Evolutionary conservation across 2,329 filamentous ascomycete genomes (phyloP).

Genomic region (Diplodia sapinea): DNA sequence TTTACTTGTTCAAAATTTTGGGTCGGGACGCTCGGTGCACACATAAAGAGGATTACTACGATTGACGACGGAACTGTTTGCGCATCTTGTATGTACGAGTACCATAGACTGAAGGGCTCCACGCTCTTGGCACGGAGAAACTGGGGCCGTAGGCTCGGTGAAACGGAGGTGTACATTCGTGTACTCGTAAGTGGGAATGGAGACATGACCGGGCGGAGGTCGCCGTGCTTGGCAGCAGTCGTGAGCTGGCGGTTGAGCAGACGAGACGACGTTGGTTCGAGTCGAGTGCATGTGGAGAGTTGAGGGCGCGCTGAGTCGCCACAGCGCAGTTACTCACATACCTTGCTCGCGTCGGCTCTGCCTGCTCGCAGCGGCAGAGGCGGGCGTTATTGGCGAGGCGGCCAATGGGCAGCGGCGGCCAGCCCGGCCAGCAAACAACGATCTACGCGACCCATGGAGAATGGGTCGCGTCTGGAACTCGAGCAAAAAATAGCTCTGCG

Average conservation of each 20-base stretch:
- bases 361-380: slow-evolving; percentile 19
- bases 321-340: slow-evolving; percentile 10
- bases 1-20: not conserved
- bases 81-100: slow-evolving; percentile 11
- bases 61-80: slow-evolving; percentile 16
- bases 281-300: not conserved
- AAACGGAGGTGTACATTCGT: slow-evolving; percentile 6
- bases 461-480: slow-evolving; percentile 20
- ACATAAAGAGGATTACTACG: slow-evolving; percentile 2
- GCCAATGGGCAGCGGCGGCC: not conserved
- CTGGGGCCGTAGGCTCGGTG: not conserved
- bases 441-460: slow-evolving; percentile 12
- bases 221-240: slow-evolving; percentile 18
- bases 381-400: slow-evolving; percentile 5
- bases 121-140: slow-evolving; percentile 11
- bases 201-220: slow-evolving; percentile 12
- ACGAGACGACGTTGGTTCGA: not conserved
- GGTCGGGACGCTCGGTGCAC: slow-evolving; percentile 10
- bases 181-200: slow-evolving; percentile 2
- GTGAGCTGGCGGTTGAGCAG: not conserved
- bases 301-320: slow-evolving; percentile 6
- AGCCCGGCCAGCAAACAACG: not conserved
- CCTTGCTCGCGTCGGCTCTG: slow-evolving; percentile 21
- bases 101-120: slow-evolving; percentile 3
- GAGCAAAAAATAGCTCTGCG: slow-evolving; percentile 8